A percentile compares a stretch with the other conserved stretches of the same genome.
These are phyloP conservation scores for Mortierella alpina DNA, from an alignment of 192 early-diverging fungal genomes.

Conservation along the genomic window DNA sequence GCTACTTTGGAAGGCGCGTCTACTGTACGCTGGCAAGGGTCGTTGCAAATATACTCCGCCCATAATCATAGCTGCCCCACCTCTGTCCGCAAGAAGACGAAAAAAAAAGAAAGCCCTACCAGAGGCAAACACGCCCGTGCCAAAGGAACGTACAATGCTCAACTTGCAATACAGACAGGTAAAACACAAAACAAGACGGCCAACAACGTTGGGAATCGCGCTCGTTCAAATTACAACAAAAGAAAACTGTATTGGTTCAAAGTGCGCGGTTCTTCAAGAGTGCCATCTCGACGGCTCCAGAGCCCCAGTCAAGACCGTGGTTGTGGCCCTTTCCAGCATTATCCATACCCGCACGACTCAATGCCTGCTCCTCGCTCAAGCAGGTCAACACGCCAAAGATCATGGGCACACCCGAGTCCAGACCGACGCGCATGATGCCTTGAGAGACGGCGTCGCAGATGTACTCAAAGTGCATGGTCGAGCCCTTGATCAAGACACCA, in stretches of 20 bases:
- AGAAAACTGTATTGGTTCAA: constrained; percentile 11
- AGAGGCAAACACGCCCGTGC: no score
- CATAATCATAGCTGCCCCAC: no score
- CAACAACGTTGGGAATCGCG: background rate
- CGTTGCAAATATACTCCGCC: no score
- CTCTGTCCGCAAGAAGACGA: no score
- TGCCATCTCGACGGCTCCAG: constrained; percentile 97
- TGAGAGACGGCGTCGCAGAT: constrained; percentile 94
- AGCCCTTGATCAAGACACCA: constrained; percentile 98
- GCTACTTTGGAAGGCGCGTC: no score
- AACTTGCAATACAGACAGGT: background rate
- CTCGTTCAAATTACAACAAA: background rate
- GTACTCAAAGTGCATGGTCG: constrained; percentile 99
- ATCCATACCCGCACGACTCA: constrained; percentile 80
- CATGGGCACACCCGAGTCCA: constrained; percentile 88
- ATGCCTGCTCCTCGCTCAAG: constrained; percentile 93
- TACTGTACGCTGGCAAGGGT: no score
- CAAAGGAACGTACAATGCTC: no score
- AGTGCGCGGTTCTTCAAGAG: constrained; percentile 66
- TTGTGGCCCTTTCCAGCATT: constrained; percentile 83
- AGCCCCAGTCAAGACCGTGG: constrained; percentile 96
- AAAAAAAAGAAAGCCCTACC: no score
- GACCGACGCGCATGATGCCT: constrained; percentile 95
- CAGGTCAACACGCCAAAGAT: constrained; percentile 98
- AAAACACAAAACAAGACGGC: background rate